A percentile compares a stretch with the other conserved stretches of the same genome.
These are phyloP conservation scores for Mrakia blollopis DNA, from an alignment of 768 basidiomycete genomes.

Conservation along the genomic window DNA sequence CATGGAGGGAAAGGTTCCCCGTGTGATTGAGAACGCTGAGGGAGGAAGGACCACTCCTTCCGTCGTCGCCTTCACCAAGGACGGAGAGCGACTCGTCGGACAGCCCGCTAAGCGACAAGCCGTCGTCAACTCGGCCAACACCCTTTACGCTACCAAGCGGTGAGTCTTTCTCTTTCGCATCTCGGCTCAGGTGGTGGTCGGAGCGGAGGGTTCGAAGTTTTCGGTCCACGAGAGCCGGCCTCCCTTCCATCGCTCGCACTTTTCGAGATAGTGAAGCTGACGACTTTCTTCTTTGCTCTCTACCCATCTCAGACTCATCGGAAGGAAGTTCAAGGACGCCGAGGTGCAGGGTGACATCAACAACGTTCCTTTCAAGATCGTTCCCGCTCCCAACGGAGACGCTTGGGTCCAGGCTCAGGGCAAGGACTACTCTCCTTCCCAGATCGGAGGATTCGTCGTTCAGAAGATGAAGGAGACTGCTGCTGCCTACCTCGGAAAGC, in stretches of 20 bases:
- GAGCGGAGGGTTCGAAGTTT: neutral
- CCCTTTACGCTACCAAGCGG: constrained; percentile 53
- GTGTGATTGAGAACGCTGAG: constrained; percentile 96
- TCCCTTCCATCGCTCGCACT: neutral
- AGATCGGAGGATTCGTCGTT: constrained; percentile 47
- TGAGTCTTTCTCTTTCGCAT: neutral
- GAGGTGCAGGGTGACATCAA: constrained; percentile 87
- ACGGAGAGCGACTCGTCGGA: constrained; percentile 92
- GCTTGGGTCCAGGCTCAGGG: constrained; percentile 73
- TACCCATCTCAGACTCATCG: constrained; percentile 65
- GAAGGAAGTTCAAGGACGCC: constrained; percentile 84
- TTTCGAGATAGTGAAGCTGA: neutral
- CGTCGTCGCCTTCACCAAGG: constrained; percentile 97
- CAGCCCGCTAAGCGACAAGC: constrained; percentile 96
- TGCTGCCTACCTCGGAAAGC: constrained; percentile 85
- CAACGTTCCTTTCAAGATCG: constrained; percentile 57
- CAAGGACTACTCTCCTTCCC: constrained; percentile 61
- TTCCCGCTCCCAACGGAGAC: constrained; percentile 53
- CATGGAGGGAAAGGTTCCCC: constrained; percentile 92
- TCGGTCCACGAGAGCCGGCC: neutral
- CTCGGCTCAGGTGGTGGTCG: neutral
- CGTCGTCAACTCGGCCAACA: constrained; percentile 90
- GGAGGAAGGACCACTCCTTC: constrained; percentile 97
- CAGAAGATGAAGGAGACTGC: constrained; percentile 98
- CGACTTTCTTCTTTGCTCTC: neutral